Base-by-base conservation (phyloP, 768 basidiomycete genomes). In the Cystofilobasidium bisporidii region DNA sequence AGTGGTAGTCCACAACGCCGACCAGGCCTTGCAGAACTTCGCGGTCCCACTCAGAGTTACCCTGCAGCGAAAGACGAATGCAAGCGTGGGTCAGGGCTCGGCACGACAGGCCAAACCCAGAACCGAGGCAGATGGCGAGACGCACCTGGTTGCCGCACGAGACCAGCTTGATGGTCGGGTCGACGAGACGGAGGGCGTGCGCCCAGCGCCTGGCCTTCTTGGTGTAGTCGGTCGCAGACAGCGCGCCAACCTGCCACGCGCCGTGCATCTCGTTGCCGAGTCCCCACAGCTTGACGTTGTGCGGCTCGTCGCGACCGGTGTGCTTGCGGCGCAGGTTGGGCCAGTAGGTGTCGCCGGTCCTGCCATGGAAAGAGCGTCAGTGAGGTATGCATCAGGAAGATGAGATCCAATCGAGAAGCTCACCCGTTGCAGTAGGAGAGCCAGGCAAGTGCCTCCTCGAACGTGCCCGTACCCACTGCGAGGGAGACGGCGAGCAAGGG, bases 311-410 rank as follows among this genome's bases (percentile, higher is more conserved):
- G 69, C 82, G 79, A 0, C 84, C 84, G 3, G 76, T 78, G 68
- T 86, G 80, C 74, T 81, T 81, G n/a, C 83, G 76, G 8, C 84
- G 79, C 28, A 84, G 77, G 70, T 84, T 83, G 10, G 85, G 84
- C 74, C 83, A 85, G 72, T 73, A 72, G 73, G 79, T 79, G 65
- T 79, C 75, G 1, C 78, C 77, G 0, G 75, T 78, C 0, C 83
- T 81, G 68, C 85, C 85, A 73, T 84, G 85, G 74, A 85, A 86
- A n/a, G n/a, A n/a, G n/a, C n/a, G n/a, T n/a, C n/a, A n/a, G n/a
- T n/a, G n/a, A n/a, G n/a, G n/a, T n/a, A n/a, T n/a, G n/a, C n/a
- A n/a, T n/a, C n/a, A n/a, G n/a, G n/a, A n/a, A n/a, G n/a, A n/a
- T n/a, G n/a, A n/a, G n/a, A n/a, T n/a, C n/a, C n/a, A n/a, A n/a